These are phyloP conservation scores for Teunomyces funiuensis DNA, from an alignment of 805 yeast species.

Conservation along the genomic window DNA sequence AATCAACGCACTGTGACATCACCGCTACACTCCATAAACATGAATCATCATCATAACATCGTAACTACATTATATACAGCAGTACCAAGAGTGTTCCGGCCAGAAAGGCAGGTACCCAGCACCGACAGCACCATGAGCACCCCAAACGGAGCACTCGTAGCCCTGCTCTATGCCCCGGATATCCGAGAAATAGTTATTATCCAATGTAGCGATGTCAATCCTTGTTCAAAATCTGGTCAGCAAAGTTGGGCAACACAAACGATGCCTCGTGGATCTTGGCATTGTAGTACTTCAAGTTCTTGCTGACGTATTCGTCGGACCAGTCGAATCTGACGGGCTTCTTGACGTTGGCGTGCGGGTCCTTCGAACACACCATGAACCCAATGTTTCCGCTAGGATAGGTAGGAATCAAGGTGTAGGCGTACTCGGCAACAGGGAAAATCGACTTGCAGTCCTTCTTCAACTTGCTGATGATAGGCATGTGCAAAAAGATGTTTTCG, in stretches of 20 bases:
- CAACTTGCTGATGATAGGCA: constrained; percentile 78
- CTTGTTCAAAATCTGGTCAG: constrained; percentile 47
- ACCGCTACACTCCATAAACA: too few species aligned
- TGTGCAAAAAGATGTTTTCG: constrained; percentile 91
- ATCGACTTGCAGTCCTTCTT: constrained; percentile 79
- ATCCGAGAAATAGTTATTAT: neutral
- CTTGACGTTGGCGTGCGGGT: constrained; percentile 59
- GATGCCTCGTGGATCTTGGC: constrained; percentile 82
- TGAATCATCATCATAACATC: constrained; percentile 4
- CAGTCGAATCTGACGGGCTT: constrained; percentile 65
- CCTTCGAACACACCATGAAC: constrained; percentile 94
- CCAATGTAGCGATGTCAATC: constrained; percentile 10
- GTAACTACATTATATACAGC: constrained; percentile 4
- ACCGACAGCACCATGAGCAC: constrained; percentile 3
- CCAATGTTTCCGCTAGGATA: constrained; percentile 98
- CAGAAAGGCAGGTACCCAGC: neutral
- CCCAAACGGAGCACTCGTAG: neutral
- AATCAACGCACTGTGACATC: neutral
- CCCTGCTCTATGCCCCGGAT: constrained; percentile 3
- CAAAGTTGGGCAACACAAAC: constrained; percentile 91
- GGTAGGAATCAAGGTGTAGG: constrained; percentile 91
- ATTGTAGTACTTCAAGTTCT: constrained; percentile 79
- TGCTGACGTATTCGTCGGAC: constrained; percentile 58
- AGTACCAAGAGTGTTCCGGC: neutral
- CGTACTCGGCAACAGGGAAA: constrained; percentile 90